A percentile compares a stretch with the other conserved stretches of the same genome.
phyloP scores from a whole-genome alignment of 345 rosid genomes.

The Eucalyptus globulus region DNA sequence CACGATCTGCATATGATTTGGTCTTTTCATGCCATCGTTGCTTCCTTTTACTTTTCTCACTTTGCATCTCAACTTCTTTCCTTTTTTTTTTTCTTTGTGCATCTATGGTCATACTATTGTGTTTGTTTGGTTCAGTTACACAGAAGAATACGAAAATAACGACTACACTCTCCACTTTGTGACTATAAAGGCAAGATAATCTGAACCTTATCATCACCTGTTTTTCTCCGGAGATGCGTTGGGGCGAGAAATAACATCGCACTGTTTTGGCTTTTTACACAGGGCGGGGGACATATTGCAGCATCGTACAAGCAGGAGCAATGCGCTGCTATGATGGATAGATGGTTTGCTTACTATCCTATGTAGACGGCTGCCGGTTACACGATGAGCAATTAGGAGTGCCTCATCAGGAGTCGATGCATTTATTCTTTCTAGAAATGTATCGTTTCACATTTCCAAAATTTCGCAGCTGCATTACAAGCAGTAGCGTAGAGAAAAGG shows the following conservation, averaged over 20 bases:
- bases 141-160: neutral
- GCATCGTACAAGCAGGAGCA: constrained; percentile 8
- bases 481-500: neutral
- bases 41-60: neutral
- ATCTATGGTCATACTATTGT: neutral
- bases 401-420: neutral
- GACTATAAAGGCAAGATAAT: constrained; percentile 1
- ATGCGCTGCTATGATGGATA: neutral
- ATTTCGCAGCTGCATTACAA: neutral
- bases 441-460: neutral
- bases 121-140: constrained; percentile 1
- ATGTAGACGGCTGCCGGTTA: neutral
- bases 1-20: neutral
- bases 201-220: neutral
- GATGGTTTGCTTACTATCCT: constrained; percentile 3
- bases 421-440: neutral
- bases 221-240: neutral
- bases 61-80: neutral
- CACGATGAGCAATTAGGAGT: neutral
- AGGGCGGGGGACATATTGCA: constrained; percentile 18
- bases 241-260: neutral
- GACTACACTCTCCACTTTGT: neutral
- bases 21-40: neutral
- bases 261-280: neutral
- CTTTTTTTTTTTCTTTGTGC: neutral